These are phyloP conservation scores for Diutina siamensis DNA, from an alignment of 1,139 yeast genomes.

Conservation along the genomic window DNA sequence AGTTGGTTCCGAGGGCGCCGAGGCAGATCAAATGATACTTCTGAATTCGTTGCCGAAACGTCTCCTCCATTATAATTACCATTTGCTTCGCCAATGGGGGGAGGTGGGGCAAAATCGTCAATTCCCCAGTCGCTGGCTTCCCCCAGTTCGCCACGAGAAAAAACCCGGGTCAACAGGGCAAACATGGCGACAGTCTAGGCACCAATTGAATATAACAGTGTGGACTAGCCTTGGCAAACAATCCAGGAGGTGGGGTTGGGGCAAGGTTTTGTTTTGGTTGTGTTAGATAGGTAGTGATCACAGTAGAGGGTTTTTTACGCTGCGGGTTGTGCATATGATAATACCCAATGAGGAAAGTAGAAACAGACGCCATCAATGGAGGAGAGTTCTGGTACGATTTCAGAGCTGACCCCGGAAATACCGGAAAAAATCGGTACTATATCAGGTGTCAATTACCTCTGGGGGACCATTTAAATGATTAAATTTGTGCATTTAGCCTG, in stretches of 20 bases:
- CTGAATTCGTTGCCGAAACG: too few species aligned
- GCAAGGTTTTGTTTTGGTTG: background rate
- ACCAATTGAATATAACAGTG: too few species aligned
- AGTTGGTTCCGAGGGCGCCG: background rate
- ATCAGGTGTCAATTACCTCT: too few species aligned
- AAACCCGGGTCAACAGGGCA: slow-evolving; percentile 4
- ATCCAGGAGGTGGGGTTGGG: too few species aligned
- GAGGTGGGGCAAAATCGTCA: slow-evolving; percentile 4
- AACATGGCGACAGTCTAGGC: background rate
- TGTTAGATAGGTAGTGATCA: background rate
- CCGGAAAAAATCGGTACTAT: too few species aligned
- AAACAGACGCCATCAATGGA: background rate
- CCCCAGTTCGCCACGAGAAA: slow-evolving; percentile 3
- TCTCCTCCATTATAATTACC: too few species aligned
- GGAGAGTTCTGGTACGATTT: too few species aligned
- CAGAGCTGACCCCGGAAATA: too few species aligned
- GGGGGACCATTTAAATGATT: background rate
- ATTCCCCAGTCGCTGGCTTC: slow-evolving; percentile 5
- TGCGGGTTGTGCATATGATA: background rate
- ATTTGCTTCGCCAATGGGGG: background rate
- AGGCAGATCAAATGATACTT: too few species aligned
- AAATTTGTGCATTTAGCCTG: background rate
- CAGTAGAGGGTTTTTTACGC: background rate
- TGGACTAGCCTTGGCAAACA: too few species aligned
- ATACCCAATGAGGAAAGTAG: background rate